Evolutionary conservation across 495 filamentous ascomycete species (phyloP).

Genomic region (Trichoderma reesei): DNA sequence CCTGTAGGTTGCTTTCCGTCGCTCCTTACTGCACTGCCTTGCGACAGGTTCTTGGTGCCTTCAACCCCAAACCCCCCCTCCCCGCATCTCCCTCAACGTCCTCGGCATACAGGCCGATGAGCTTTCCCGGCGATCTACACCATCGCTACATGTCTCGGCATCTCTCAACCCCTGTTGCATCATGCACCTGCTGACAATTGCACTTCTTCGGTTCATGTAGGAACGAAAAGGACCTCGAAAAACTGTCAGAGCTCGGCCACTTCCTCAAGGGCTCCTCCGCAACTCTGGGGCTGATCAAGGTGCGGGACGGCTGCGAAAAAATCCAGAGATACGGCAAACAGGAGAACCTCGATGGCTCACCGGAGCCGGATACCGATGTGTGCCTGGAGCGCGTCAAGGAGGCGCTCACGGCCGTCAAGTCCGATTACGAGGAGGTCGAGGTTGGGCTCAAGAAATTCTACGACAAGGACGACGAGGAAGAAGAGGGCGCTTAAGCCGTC

Average conservation of each 20-base stretch:
- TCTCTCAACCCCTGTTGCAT: not conserved
- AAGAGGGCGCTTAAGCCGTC: conserved; percentile 6
- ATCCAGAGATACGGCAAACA: conserved; percentile 84
- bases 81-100: not conserved
- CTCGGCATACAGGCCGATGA: not conserved
- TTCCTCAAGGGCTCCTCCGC: conserved; percentile 98
- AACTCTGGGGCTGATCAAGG: conserved; percentile 83
- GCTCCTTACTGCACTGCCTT: not conserved
- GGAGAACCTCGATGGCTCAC: conserved; percentile 65
- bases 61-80: not conserved
- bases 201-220: conserved; percentile 33
- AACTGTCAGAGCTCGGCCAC: conserved; percentile 78
- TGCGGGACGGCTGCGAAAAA: conserved; percentile 89
- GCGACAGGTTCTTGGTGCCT: not conserved
- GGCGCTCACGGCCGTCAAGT: conserved; percentile 59
- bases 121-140: not conserved
- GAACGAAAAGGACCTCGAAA: conserved; percentile 48
- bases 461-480: conserved; percentile 14
- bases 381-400: conserved; percentile 59
- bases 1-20: conserved; percentile 50
- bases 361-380: conserved; percentile 50
- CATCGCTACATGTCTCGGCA: not conserved
- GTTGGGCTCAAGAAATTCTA: conserved; percentile 64
- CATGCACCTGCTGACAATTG: conserved; percentile 16
- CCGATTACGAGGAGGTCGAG: conserved; percentile 70